Evolutionary conservation across 306 rosid species (phyloP).

Genomic region (Gastrolobium bilobum): DNA sequence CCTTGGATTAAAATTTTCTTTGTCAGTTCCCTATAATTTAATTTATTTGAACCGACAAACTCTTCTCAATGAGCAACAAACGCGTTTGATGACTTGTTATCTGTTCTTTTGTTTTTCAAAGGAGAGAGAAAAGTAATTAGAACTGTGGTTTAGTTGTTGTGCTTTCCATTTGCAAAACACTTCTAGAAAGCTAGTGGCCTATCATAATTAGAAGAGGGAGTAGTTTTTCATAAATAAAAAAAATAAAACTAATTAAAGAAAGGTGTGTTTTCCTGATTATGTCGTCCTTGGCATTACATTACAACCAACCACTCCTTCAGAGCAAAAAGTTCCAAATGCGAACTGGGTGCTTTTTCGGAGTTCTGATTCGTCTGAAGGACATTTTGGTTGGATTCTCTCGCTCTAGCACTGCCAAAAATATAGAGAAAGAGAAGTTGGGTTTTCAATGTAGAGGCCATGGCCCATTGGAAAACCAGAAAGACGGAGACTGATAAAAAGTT

Average conservation of each 20-base stretch:
- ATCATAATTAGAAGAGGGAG: constrained; percentile 10
- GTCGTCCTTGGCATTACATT: constrained; percentile 5
- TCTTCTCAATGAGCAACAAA: constrained; percentile 6
- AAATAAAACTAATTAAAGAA: background rate
- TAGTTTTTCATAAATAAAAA: constrained; percentile 45
- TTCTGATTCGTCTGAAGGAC: constrained; percentile 19
- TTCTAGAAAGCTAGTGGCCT: constrained; percentile 42
- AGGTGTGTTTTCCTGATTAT: background rate
- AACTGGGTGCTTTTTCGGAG: constrained; percentile 4
- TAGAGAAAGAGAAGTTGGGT: background rate
- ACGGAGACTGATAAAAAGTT: background rate
- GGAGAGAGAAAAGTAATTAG: background rate
- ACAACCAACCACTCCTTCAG: background rate
- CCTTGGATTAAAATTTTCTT: background rate
- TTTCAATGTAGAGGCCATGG: constrained; percentile 9
- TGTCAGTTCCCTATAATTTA: constrained; percentile 27
- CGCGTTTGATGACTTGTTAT: constrained; percentile 33
- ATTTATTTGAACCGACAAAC: constrained; percentile 44
- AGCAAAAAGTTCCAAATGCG: background rate
- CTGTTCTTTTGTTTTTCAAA: constrained; percentile 4
- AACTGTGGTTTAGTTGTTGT: background rate
- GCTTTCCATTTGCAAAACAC: constrained; percentile 7
- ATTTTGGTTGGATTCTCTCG: constrained; percentile 8
- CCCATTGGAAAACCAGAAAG: constrained; percentile 1
- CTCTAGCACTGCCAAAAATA: background rate